Percentiles rank a stretch among this genome's conserved stretches.
Evolutionary conservation across 345 rosid genomes (phyloP).

Genomic region (Euphorbia tirucalli): DNA sequence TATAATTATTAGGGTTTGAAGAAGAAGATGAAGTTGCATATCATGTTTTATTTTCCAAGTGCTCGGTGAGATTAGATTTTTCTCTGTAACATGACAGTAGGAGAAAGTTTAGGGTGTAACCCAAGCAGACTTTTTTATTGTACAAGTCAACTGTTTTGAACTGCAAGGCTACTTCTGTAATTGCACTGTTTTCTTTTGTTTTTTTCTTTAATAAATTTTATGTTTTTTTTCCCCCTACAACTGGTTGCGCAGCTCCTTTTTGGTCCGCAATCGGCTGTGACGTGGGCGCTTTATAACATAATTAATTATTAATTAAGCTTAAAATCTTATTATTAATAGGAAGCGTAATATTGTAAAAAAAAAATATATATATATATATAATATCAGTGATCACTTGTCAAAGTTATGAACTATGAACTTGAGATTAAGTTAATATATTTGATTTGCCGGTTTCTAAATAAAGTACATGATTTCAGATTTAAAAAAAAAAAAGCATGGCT

Average conservation of each 20-base stretch:
- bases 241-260: conserved; percentile 10
- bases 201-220: background rate
- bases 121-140: conserved; percentile 19
- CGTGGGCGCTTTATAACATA: conserved; percentile 10
- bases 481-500: too few species aligned
- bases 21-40: background rate
- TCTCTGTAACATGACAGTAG: conserved; percentile 30
- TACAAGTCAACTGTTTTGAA: conserved; percentile 22
- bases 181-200: background rate
- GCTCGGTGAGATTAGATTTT: conserved; percentile 26
- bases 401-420: too few species aligned
- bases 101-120: conserved; percentile 26
- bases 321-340: background rate
- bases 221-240: background rate
- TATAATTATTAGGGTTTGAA: conserved; percentile 3
- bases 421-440: too few species aligned
- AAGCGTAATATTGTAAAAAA: too few species aligned
- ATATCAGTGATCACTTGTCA: too few species aligned
- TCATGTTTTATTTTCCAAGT: conserved; percentile 11
- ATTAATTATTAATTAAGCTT: background rate
- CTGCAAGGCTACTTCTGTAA: conserved; percentile 28
- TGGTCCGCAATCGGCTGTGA: background rate
- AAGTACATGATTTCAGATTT: too few species aligned
- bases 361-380: too few species aligned
- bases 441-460: too few species aligned